Evolutionary conservation across 148 eudicot genomes (phyloP), one percentile per base, ranked within the genome.

Genomic region (Spergularia marina): DNA sequence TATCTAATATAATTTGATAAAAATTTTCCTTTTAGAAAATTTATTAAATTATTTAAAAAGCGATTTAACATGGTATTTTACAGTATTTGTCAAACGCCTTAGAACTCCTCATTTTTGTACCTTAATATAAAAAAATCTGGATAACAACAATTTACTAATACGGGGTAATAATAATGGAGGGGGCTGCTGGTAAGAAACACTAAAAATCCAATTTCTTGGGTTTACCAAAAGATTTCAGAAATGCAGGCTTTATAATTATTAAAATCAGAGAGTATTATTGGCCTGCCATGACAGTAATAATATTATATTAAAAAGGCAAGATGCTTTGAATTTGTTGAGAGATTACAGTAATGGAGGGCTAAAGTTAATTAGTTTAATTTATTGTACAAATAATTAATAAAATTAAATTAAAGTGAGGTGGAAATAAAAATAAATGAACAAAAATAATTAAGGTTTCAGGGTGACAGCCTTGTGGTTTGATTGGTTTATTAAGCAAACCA

Each of bases 151-250:
- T 14, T 1, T 49, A 57, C 53, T 77, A 71, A 71, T n/a, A n/a
- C n/a, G n/a, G 25, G 1, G 25, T 44, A 44, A 44, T 44, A 44
- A 44, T 76, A 69, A 71, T 71, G 76, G 73, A 57, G n/a, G 54
- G 20, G 72, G 71, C 49, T 55, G n/a, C 77, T 72, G 49, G 49
- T 4, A 44, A 44, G 10, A 44, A 44, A 44, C 49, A 44, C 49
- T 44, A 78, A 78, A 78, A 78, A 73, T 73, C 77, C 81, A 78
- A 68, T 78, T 68, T 78, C 77, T 78, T 78, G 81, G 81, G 81
- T 73, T 78, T 60, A 78, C 66, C 77, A 78, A 78, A 78, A 73
- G 73, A 78, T 76, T 65, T 55, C 59, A 23, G 34, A 40, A 54
- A 73, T 73, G 77, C 77, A 78, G 81, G 60, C 81, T 78, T 78